Conservation (phyloP, 2,329 filamentous ascomycete species). For the Cytospora mali region DNA sequence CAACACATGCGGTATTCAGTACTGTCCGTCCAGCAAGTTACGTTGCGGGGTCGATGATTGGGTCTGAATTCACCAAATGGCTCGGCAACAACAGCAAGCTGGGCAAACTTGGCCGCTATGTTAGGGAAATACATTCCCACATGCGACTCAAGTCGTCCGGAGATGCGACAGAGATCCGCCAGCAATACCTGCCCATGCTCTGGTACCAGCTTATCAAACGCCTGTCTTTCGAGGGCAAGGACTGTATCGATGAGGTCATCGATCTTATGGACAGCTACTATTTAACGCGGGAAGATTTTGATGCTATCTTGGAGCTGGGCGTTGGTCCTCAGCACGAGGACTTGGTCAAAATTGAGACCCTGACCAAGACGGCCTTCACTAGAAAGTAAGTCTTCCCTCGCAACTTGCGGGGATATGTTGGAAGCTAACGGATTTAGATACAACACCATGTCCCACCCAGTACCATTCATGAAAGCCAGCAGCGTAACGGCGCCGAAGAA, state of each 20-base stretch:
- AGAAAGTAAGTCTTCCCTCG: slow-evolving; percentile 68
- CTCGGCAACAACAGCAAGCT: slow-evolving; percentile 92
- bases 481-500: slow-evolving; percentile 74
- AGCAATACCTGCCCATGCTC: slow-evolving; percentile 88
- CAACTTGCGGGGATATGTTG: slow-evolving; percentile 22
- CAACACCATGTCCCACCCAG: slow-evolving; percentile 80
- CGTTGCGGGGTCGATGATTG: slow-evolving; percentile 74
- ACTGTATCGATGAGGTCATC: slow-evolving; percentile 80
- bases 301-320: slow-evolving; percentile 87
- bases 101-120: slow-evolving; percentile 73
- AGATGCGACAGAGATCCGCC: slow-evolving; percentile 89
- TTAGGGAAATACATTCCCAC: slow-evolving; percentile 95
- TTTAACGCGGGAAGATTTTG: slow-evolving; percentile 91
- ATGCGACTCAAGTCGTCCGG: slow-evolving; percentile 91
- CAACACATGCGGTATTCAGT: slow-evolving; percentile 91
- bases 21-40: slow-evolving; percentile 91
- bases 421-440: slow-evolving; percentile 58
- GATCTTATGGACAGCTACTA: slow-evolving; percentile 97
- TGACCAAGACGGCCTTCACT: slow-evolving; percentile 89
- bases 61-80: slow-evolving; percentile 84
- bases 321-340: slow-evolving; percentile 82
- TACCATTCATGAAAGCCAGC: slow-evolving; percentile 95
- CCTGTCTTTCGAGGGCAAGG: slow-evolving; percentile 78
- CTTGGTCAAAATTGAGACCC: slow-evolving; percentile 74
- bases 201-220: slow-evolving; percentile 80